phyloP scores from a whole-genome alignment of 2,329 filamentous ascomycete species.

The Metarhizium guizhouense region DNA sequence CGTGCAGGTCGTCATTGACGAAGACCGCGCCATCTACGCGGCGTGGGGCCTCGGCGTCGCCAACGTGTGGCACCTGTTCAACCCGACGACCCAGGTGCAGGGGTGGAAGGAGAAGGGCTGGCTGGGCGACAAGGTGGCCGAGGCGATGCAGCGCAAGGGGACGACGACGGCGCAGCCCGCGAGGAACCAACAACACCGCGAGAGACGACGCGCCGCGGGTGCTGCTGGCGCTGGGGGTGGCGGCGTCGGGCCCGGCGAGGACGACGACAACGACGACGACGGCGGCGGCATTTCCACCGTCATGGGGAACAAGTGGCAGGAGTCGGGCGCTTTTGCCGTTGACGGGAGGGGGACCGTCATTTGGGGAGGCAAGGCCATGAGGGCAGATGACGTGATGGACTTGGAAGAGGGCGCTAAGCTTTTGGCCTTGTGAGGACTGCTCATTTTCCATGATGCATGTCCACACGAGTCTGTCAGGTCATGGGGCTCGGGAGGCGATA shows the following conservation, averaged over 20 bases:
- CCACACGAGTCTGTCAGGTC: not conserved
- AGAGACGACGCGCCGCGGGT: slow-evolving; percentile 21
- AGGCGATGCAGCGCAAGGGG: slow-evolving; percentile 30
- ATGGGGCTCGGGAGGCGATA: not conserved
- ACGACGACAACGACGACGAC: slow-evolving; percentile 13
- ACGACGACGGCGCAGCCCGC: slow-evolving; percentile 10
- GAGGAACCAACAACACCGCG: too few species aligned
- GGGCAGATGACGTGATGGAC: slow-evolving; percentile 42
- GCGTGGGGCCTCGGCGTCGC: slow-evolving; percentile 49
- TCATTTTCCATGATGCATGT: not conserved
- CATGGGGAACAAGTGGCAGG: slow-evolving; percentile 49
- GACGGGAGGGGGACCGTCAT: slow-evolving; percentile 40
- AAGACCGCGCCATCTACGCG: slow-evolving; percentile 47
- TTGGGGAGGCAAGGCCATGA: slow-evolving; percentile 38
- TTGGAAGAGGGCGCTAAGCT: slow-evolving; percentile 41
- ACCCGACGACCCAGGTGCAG: slow-evolving; percentile 42
- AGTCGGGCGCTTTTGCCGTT: slow-evolving; percentile 41
- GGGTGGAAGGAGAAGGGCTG: slow-evolving; percentile 47
- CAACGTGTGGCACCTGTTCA: slow-evolving; percentile 41
- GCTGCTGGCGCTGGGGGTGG: slow-evolving; percentile 19
- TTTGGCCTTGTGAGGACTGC: slow-evolving; percentile 10
- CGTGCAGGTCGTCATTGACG: slow-evolving; percentile 46
- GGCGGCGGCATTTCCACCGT: slow-evolving; percentile 31
- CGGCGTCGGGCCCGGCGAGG: not conserved
- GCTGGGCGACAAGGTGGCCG: slow-evolving; percentile 42